These are phyloP conservation scores for Tetracentron sinense DNA, from an alignment of 164 flowering plant species.

Conservation along the genomic window DNA sequence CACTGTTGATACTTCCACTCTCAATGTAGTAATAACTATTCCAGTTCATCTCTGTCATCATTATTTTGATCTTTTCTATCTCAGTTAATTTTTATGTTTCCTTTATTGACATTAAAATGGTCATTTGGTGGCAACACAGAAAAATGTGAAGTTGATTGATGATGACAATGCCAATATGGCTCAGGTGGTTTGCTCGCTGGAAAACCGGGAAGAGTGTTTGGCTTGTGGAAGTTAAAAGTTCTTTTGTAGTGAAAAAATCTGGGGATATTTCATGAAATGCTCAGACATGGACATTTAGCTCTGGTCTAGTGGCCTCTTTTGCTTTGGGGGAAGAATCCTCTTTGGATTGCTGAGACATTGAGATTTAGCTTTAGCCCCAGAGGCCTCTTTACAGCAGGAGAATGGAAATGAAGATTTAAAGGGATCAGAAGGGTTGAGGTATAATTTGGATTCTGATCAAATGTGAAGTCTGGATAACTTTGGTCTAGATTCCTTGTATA, in stretches of 20 bases:
- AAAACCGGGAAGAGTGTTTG: constrained; percentile 15
- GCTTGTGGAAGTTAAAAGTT: constrained; percentile 83
- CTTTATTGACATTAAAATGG: not conserved
- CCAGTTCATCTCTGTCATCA: not conserved
- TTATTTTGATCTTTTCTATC: too few relatives aligned
- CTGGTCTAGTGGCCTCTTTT: too few relatives aligned
- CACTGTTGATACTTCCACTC: constrained; percentile 52
- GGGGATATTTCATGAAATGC: too few relatives aligned
- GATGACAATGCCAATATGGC: constrained; percentile 19
- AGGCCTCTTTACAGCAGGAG: not conserved
- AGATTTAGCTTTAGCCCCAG: not conserved
- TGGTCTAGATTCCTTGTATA: not conserved
- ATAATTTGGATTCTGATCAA: not conserved
- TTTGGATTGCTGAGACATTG: not conserved
- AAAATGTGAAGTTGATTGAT: constrained; percentile 13
- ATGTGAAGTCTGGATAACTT: not conserved
- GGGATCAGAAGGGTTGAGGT: not conserved
- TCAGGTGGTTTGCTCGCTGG: not conserved
- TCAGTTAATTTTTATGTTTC: not conserved
- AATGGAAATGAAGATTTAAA: too few relatives aligned
- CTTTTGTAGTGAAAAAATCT: not conserved
- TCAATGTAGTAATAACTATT: not conserved
- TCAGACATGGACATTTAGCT: too few relatives aligned
- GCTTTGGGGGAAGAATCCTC: too few relatives aligned
- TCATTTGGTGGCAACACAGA: not conserved